Base-by-base conservation (phyloP, 139 green algal species). In the Volvox reticuliferus region DNA sequence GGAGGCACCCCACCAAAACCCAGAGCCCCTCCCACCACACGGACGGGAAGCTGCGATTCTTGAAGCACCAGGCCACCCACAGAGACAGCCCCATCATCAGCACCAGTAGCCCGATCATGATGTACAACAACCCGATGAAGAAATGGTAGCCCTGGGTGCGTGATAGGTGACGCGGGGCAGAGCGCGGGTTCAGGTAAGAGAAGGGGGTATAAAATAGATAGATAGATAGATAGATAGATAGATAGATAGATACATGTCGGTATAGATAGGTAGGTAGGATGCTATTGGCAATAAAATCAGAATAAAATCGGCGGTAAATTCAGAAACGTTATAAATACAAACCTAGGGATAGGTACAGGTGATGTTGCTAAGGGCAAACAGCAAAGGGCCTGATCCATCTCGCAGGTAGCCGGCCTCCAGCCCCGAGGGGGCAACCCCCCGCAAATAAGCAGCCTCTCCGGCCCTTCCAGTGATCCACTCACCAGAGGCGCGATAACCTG, bases 11-110 rank as follows among this genome's bases (percentile, higher is more conserved):
- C 63, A 32, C 18, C 20, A n/a, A 21, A 22, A 32, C 18, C 32
- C 33, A 12, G 9, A 20, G 14, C 82, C 63, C 62, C 1, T 0
- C 86, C 44, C 75, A 90, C 86, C 86, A 90, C 0, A 90, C 86
- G 55, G 22, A 85, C 0, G 86, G 86, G 86, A 90, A 90, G 86
- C 86, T 90, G 9, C 86, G 30, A 71, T 44, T 90, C 86, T 90
- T 90, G 73, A 90, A 90, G 86, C 86, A 90, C 86, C 86, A 90
- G 12, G 86, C 86, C 86, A 90, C 86, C 86, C 86, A 90, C 50
- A 90, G 75, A 44, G 73, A 85, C 73, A 90, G 86, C 30, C 86
- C 86, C 86, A 90, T 79, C 86, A 85, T 84, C 55, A 84, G 55
- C 55, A 77, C 86, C 73, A 90, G 75, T 0, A 36, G 16, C 0